Evolutionary conservation across 2,329 filamentous ascomycete species (phyloP), one percentile per base, ranked within the genome.

Genomic region (Neodidymelliopsis sp.): DNA sequence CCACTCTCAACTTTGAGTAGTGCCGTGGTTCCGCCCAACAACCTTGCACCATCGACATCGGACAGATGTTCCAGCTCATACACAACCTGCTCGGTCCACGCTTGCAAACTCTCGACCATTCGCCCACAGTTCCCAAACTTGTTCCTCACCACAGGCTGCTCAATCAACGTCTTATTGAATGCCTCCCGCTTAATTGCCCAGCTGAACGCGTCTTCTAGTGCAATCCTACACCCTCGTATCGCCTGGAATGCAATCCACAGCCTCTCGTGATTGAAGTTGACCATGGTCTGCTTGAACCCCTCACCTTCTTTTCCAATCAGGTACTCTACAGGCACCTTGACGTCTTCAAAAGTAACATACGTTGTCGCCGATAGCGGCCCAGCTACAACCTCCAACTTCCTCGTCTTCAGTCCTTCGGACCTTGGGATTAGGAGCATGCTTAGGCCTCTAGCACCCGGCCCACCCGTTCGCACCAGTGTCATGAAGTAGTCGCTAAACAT

Each of bases 401-500:
- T 42, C 9, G 66, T 68, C 6, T 42, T 39, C 6, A 66, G 15
- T 13, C 63, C 65, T 13, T 59, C 53, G 2, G 47, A 54, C 16
- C 64, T 57, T 0, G 67, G 67, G 16, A 71, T 69, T 3, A 71
- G 53, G 2, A 71, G 59, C 57, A 69, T 66, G 6, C 59, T 63
- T 6, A 71, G 63, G 4, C 68, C 67, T 11, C 49, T 52, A 9
- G 62, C 62, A n/a, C 67, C 67, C 0, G 59, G 45, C 0, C 59
- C 62, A 8, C 66, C 66, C 0, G 68, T 70, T 11, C 67, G 59
- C 0, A 70, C 67, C 1, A 65, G 62, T 0, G 68, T 69, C 59
- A 68, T 69, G 47, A 69, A 69, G 45, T 69, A 70, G 22, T 67
- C 65, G 19, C 59, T 62, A 31, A 69, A 73, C 59, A 69, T 67